Percentiles rank a stretch among this genome's conserved stretches.
Conservation (phyloP, 371 early-diverging fungal genomes). For the Rhizopus arrhizus region DNA sequence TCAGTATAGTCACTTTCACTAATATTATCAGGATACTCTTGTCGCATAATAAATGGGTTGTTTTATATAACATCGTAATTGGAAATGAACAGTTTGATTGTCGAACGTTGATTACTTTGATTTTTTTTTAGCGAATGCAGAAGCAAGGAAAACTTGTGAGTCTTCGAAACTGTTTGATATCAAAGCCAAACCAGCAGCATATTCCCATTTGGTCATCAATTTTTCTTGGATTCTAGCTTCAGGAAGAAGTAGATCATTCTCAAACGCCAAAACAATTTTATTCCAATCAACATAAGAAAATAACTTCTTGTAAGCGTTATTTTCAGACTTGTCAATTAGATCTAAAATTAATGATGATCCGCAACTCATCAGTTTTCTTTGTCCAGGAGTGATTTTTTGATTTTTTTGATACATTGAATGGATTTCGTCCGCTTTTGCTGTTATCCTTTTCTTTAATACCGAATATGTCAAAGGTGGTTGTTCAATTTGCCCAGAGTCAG, state of each 20-base stretch:
- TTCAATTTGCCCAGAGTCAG: constrained; percentile 5
- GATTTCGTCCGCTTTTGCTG: constrained; percentile 3
- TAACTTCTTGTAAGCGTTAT: neutral
- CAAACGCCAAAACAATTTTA: neutral
- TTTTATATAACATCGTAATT: too few species aligned
- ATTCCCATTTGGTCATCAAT: neutral
- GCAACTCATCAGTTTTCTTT: constrained; percentile 12
- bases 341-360: constrained; percentile 3
- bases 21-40: too few species aligned
- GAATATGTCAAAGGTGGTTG: constrained; percentile 8
- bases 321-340: constrained; percentile 3
- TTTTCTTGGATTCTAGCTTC: neutral
- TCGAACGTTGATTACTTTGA: too few species aligned
- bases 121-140: too few species aligned
- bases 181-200: constrained; percentile 7
- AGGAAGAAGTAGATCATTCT: neutral
- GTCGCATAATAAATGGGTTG: too few species aligned
- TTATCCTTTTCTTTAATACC: neutral
- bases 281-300: constrained; percentile 1
- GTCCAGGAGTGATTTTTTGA: neutral
- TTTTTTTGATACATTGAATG: constrained; percentile 10
- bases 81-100: too few species aligned
- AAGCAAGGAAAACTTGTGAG: constrained; percentile 1
- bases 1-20: too few species aligned
- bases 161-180: neutral